Evolutionary conservation across 2,329 filamentous ascomycete species (phyloP).

Genomic region (Phialophora expanda): DNA sequence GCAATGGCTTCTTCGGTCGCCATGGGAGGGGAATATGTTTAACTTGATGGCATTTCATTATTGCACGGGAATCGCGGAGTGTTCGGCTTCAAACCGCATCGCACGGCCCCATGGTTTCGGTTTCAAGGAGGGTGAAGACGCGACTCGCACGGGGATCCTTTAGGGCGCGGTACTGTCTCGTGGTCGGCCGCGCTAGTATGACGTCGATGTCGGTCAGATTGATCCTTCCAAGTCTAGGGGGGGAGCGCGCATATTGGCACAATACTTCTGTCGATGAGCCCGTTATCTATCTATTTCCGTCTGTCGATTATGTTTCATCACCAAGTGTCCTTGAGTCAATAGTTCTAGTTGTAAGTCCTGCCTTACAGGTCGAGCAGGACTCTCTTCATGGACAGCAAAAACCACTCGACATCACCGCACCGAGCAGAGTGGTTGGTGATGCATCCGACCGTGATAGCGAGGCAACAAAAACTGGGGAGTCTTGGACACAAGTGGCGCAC

Average conservation of each 20-base stretch:
- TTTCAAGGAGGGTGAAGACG: slow-evolving; percentile 16
- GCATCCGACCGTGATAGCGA: background rate
- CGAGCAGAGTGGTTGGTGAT: background rate
- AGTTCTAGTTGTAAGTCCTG: background rate
- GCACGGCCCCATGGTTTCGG: slow-evolving; percentile 29
- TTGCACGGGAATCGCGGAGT: slow-evolving; percentile 18
- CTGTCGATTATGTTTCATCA: background rate
- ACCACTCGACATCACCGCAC: background rate
- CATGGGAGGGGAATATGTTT: slow-evolving; percentile 43
- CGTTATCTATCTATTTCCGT: background rate
- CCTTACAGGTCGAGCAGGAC: background rate
- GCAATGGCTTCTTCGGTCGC: slow-evolving; percentile 53
- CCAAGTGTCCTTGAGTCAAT: background rate
- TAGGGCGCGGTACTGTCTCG: slow-evolving; percentile 5
- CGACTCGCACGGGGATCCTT: slow-evolving; percentile 9
- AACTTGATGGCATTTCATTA: slow-evolving; percentile 26
- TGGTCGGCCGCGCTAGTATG: slow-evolving; percentile 4
- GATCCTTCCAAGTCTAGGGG: background rate
- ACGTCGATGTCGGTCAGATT: slow-evolving; percentile 4
- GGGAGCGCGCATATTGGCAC: background rate
- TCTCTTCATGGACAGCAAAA: background rate
- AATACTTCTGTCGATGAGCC: background rate
- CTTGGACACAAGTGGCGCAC: background rate
- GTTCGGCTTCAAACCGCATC: slow-evolving; percentile 1
- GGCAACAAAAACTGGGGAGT: background rate